A percentile compares a stretch with the other conserved stretches of the same genome.
These are phyloP conservation scores for Perkinsus chesapeaki DNA, from an alignment of 169 alveolate genomes.

Conservation along the genomic window DNA sequence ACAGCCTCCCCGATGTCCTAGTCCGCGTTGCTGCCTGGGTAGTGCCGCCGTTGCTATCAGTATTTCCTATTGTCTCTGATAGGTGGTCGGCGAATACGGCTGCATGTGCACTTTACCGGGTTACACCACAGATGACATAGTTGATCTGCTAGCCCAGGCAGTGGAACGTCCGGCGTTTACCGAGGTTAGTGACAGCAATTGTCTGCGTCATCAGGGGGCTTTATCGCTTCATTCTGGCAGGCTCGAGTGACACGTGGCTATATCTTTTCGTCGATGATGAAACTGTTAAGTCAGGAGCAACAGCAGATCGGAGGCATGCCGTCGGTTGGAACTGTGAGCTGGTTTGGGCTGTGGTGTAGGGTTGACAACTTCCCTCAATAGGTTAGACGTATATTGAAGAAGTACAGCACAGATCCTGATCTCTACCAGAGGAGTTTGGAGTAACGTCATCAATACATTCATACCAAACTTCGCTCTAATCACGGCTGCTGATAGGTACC, in stretches of 20 bases:
- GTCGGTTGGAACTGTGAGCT: neutral
- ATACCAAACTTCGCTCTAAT: neutral
- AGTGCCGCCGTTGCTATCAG: neutral
- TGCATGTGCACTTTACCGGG: slow-evolving; percentile 6
- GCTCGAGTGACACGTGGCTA: slow-evolving; percentile 14
- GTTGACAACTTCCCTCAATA: neutral
- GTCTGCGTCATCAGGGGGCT: no score
- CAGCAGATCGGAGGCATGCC: neutral
- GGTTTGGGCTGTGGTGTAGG: neutral
- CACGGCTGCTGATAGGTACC: neutral
- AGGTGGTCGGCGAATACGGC: slow-evolving; percentile 21
- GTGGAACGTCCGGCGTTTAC: slow-evolving; percentile 10
- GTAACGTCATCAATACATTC: neutral
- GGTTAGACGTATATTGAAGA: neutral
- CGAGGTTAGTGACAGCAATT: neutral
- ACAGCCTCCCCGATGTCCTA: neutral
- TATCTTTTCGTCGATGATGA: slow-evolving; percentile 20
- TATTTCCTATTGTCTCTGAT: neutral
- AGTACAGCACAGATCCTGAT: neutral
- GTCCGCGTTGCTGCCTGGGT: neutral
- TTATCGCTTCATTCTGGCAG: no score
- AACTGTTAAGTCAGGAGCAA: slow-evolving; percentile 15
- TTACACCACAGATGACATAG: neutral
- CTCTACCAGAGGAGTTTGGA: neutral
- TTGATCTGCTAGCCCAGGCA: slow-evolving; percentile 8